Evolutionary conservation across 805 yeast species (phyloP).

Genomic region (Cyberlindnera meyerae): DNA sequence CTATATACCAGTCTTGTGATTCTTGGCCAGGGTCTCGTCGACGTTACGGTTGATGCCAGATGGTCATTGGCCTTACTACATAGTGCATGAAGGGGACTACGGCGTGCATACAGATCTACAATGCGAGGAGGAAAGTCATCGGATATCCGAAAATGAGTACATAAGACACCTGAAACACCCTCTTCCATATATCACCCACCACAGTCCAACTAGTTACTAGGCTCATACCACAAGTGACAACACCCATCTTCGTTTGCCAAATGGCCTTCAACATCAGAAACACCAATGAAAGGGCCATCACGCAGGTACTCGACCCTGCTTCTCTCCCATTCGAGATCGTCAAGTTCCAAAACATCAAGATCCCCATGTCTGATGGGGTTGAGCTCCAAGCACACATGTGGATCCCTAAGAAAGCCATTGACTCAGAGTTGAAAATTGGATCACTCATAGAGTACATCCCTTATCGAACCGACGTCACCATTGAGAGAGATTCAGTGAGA

Average conservation of each 20-base stretch:
- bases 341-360: constrained; percentile 33
- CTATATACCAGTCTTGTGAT: too few species aligned
- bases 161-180: too few species aligned
- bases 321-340: constrained; percentile 28
- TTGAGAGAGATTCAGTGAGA: constrained; percentile 40
- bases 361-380: constrained; percentile 37
- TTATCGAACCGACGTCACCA: constrained; percentile 40
- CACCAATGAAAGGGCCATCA: constrained; percentile 25
- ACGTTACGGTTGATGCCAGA: too few species aligned
- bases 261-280: constrained; percentile 42
- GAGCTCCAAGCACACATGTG: constrained; percentile 38
- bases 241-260: not conserved
- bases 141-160: too few species aligned
- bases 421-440: constrained; percentile 30
- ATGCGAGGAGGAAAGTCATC: too few species aligned
- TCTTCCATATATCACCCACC: too few species aligned
- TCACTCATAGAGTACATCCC: constrained; percentile 42
- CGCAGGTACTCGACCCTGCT: constrained; percentile 21
- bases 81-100: too few species aligned
- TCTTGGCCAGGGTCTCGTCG: too few species aligned
- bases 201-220: too few species aligned
- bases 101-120: too few species aligned
- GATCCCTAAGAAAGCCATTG: constrained; percentile 36
- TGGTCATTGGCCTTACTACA: too few species aligned
- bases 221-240: too few species aligned